phyloP scores from a whole-genome alignment of 2,329 filamentous ascomycete genomes.

The Talaromyces albobiverticillius region DNA sequence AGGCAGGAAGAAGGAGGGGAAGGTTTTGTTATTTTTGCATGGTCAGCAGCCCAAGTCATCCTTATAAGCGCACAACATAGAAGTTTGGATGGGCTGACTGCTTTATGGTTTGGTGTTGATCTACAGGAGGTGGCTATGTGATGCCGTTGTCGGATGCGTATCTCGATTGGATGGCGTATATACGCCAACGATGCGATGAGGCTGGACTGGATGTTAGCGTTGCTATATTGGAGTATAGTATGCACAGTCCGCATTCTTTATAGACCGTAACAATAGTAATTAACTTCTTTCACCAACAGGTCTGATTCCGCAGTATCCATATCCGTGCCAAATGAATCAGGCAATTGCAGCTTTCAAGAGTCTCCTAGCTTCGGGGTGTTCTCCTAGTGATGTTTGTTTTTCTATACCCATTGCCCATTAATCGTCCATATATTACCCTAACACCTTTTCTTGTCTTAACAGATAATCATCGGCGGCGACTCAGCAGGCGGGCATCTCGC shows the following conservation, averaged over 20 bases:
- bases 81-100: neutral
- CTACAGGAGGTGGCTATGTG: conserved; percentile 23
- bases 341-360: conserved; percentile 18
- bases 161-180: conserved; percentile 23
- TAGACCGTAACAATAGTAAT: conserved; percentile 15
- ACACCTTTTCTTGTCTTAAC: neutral
- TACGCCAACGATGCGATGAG: conserved; percentile 12
- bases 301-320: conserved; percentile 18
- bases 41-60: no score
- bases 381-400: conserved; percentile 14
- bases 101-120: neutral
- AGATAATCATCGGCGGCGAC: conserved; percentile 24
- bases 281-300: conserved; percentile 21
- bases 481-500: conserved; percentile 24
- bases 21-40: conserved; percentile 23
- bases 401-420: neutral
- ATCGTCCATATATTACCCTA: neutral
- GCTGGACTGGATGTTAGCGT: conserved; percentile 10
- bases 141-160: conserved; percentile 22
- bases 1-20: conserved; percentile 12
- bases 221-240: neutral
- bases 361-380: conserved; percentile 18
- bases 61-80: no score
- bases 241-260: neutral
- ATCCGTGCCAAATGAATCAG: conserved; percentile 22